Base-by-base conservation (phyloP, 192 early-diverging fungal species). In the Helicostylum pulchrum region DNA sequence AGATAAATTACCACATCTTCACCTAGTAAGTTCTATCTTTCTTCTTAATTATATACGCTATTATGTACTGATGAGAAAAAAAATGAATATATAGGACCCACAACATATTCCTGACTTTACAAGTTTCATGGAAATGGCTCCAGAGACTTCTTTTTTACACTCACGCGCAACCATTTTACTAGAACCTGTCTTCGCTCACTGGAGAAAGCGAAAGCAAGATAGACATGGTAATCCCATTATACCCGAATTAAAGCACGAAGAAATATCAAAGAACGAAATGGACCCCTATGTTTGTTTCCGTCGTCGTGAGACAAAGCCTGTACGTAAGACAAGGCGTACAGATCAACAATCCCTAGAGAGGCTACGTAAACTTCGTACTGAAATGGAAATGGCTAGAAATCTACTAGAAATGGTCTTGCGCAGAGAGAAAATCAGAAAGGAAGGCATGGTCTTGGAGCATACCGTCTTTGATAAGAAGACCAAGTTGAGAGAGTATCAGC, bases 211-310 rank as follows among this genome's bases (percentile, higher is more conserved):
- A 11, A 60, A 66, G 26, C 15, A 59, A 14, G 47, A 67, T 21
- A 53, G 61, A 36, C 60, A 30, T 26, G 71, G 71, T 7, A 50
- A 53, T 2, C 32, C 64, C 4, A 59, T 73, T 15, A 59, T 47
- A 19, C 62, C 82, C 4, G 44, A 45, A 2, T 61, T 86, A 21
- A 75, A 86, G 70, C 85, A 88, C 57, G 87, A 87, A 47, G 80
- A 76, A 32, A 56, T 77, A 30, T 3, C 62, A 21, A 67, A 61
- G 45, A 73, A 63, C 36, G 92, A 93, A 56, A 76, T 76, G 31
- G 91, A 94, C 63, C 91, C 93, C 5, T 95, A 94, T 66, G 84
- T 94, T 45, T 95, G 93, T 66, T 95, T 95, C 76, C 85, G 93
- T 45, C 87, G 85, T 45, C 84, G 93, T 56, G 93, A 95, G 65